These are phyloP conservation scores for Thielaviopsis punctulata DNA, from an alignment of 2,329 filamentous ascomycete genomes.

Conservation along the genomic window DNA sequence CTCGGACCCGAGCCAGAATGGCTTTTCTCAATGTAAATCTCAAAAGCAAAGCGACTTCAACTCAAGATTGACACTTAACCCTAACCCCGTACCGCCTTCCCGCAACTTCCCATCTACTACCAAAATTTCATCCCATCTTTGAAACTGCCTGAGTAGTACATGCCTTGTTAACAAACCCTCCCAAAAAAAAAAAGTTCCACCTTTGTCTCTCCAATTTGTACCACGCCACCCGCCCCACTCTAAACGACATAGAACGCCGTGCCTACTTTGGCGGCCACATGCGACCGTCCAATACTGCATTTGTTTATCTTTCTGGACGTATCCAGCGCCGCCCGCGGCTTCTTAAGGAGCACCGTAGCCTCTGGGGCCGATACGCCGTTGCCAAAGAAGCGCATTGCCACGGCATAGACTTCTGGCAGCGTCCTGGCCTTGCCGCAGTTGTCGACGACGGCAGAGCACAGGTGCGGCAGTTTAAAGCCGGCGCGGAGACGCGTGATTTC, in stretches of 20 bases:
- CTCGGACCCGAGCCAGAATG: too few species aligned
- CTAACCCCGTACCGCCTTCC: too few species aligned
- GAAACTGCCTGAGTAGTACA: too few species aligned
- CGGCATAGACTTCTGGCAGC: background rate
- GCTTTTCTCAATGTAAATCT: too few species aligned
- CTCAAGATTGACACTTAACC: too few species aligned
- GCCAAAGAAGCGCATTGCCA: background rate
- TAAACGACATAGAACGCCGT: background rate
- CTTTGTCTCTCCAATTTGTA: too few species aligned
- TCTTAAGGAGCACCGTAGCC: background rate
- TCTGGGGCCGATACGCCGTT: background rate
- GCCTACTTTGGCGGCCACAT: background rate
- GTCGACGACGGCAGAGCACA: conserved; percentile 1
- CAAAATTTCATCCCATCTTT: too few species aligned
- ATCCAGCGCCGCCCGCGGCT: background rate
- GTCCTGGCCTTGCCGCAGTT: background rate
- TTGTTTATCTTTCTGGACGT: background rate
- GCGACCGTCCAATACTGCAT: background rate
- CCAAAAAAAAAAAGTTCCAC: too few species aligned
- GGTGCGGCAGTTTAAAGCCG: background rate
- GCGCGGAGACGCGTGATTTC: background rate
- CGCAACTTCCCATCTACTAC: too few species aligned
- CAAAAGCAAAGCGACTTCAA: too few species aligned
- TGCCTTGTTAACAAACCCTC: too few species aligned
- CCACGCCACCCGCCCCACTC: background rate